Evolutionary conservation across 1,284 basidiomycete species (phyloP).

Genomic region (Sporisorium iseilematis-ciliati): DNA sequence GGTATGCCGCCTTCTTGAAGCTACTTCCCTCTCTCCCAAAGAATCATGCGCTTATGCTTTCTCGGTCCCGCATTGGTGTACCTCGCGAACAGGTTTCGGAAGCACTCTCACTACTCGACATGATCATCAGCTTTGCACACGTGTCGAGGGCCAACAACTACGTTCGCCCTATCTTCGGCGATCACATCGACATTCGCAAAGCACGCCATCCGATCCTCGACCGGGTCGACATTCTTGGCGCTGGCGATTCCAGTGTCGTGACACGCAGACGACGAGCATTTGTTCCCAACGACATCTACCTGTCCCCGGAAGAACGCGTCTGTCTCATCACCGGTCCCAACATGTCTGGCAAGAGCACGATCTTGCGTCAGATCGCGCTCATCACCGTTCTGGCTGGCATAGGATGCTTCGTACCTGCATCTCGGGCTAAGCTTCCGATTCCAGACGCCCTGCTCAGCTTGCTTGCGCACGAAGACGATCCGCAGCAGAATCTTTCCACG

Average conservation of each 20-base stretch:
- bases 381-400: constrained; percentile 83
- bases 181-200: constrained; percentile 63
- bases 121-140: constrained; percentile 51
- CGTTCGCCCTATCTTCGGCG: constrained; percentile 52
- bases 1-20: constrained; percentile 17
- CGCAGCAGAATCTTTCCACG: constrained; percentile 71
- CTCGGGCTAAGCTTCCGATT: constrained; percentile 72
- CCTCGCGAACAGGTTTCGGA: constrained; percentile 50
- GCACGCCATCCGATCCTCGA: constrained; percentile 77
- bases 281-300: constrained; percentile 42
- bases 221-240: constrained; percentile 74
- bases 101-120: constrained; percentile 57
- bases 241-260: constrained; percentile 7
- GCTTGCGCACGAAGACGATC: constrained; percentile 85
- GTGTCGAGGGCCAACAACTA: constrained; percentile 40
- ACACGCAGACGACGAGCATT: constrained; percentile 24
- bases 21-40: too few relatives aligned
- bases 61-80: background rate
- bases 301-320: constrained; percentile 43
- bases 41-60: background rate
- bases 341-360: constrained; percentile 85
- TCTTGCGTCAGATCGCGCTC: constrained; percentile 86
- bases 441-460: constrained; percentile 86
- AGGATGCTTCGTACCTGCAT: constrained; percentile 77
- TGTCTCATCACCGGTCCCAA: constrained; percentile 73